A percentile compares a stretch with the other conserved stretches of the same genome.
Evolutionary conservation across 176 grass and related monocot species (phyloP).

Genomic region (Neostapfia colusana): DNA sequence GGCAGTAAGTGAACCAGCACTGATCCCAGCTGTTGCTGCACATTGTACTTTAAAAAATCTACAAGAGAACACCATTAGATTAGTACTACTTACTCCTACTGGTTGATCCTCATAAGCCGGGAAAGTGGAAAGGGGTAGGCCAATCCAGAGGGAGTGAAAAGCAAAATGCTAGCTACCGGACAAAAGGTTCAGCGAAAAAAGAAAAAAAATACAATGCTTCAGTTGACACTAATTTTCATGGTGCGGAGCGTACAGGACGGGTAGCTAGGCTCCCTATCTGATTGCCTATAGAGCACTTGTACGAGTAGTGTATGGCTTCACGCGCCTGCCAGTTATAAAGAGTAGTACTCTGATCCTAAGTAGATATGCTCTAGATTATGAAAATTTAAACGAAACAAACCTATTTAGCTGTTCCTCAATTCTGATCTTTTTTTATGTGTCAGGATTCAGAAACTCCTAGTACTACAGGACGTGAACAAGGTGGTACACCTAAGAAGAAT

Average conservation of each 20-base stretch:
- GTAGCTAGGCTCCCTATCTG: slow-evolving; percentile 25
- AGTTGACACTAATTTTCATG: slow-evolving; percentile 19
- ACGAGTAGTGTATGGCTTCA: neutral
- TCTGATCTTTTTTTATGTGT: neutral
- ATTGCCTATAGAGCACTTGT: slow-evolving; percentile 49
- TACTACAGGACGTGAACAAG: neutral
- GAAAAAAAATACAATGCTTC: slow-evolving; percentile 22
- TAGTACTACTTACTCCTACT: no score
- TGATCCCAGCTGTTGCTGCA: neutral
- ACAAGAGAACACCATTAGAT: neutral
- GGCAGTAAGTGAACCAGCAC: neutral
- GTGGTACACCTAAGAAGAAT: neutral
- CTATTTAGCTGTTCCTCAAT: no score
- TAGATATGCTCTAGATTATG: no score
- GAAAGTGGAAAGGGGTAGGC: slow-evolving; percentile 42
- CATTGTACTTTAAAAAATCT: neutral
- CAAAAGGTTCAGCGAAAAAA: slow-evolving; percentile 30
- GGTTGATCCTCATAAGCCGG: slow-evolving; percentile 40
- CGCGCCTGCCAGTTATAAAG: neutral
- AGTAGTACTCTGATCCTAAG: no score
- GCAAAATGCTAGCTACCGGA: slow-evolving; percentile 45
- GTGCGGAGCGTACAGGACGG: neutral
- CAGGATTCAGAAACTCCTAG: neutral
- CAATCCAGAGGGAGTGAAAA: slow-evolving; percentile 39
- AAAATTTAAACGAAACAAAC: no score